phyloP scores from a whole-genome alignment of 345 rosid genomes.

The Zanthoxylum bungeanum region DNA sequence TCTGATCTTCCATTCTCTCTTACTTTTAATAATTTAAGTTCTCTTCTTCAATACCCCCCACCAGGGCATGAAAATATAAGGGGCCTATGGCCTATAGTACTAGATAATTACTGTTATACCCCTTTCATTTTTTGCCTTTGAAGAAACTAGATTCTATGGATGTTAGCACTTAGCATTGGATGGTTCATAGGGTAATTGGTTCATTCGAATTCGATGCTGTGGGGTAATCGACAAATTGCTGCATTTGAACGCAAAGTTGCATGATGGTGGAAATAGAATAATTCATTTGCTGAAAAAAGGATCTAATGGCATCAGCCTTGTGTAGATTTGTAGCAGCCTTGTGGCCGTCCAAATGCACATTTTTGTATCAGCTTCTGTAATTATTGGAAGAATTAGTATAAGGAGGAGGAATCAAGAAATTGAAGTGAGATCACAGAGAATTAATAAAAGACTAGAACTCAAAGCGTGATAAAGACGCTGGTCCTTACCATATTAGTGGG shows the following conservation, averaged over 20 bases:
- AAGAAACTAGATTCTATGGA: no score
- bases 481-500: background rate
- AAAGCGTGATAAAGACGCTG: conserved; percentile 3
- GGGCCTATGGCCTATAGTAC: no score
- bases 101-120: conserved; percentile 18
- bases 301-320: background rate
- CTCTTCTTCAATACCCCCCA: background rate
- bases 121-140: conserved; percentile 9
- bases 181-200: conserved; percentile 20
- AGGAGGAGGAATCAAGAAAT: background rate
- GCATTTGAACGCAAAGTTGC: conserved; percentile 44
- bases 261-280: background rate
- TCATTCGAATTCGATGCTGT: background rate
- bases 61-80: conserved; percentile 10
- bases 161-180: no score
- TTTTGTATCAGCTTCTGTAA: background rate
- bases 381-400: background rate
- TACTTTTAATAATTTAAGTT: background rate
- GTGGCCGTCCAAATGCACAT: conserved; percentile 29
- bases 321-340: conserved; percentile 1
- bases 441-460: background rate
- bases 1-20: conserved; percentile 49
- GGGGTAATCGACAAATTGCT: conserved; percentile 43
- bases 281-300: background rate
- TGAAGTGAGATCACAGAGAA: background rate